Evolutionary conservation across 1,284 basidiomycete genomes (phyloP).

Genomic region (Rhodotorula sp.): DNA sequence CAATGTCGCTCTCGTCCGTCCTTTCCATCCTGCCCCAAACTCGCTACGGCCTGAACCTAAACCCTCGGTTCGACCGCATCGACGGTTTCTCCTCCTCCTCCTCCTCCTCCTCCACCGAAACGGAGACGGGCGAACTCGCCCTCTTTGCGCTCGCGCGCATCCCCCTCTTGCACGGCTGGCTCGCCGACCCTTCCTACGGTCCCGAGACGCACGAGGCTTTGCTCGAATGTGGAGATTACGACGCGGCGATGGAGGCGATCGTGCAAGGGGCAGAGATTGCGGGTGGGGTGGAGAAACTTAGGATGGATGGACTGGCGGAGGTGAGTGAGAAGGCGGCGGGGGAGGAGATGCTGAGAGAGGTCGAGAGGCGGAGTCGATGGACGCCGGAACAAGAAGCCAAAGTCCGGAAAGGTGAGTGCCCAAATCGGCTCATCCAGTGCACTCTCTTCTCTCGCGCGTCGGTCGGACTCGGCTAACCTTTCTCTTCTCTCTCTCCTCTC

Average conservation of each 20-base stretch:
- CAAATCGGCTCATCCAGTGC: too few species aligned
- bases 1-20: constrained; percentile 66
- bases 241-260: constrained; percentile 64
- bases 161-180: constrained; percentile 82
- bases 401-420: constrained; percentile 62
- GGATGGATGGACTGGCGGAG: constrained; percentile 18
- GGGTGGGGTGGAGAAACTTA: constrained; percentile 53
- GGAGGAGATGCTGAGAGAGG: constrained; percentile 29
- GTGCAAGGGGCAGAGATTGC: constrained; percentile 72
- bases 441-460: too few species aligned
- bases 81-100: constrained; percentile 61
- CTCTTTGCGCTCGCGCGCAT: constrained; percentile 80
- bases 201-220: constrained; percentile 59
- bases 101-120: constrained; percentile 40
- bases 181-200: constrained; percentile 61
- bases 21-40: constrained; percentile 78
- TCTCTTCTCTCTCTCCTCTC: not conserved
- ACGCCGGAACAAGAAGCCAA: constrained; percentile 59
- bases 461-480: too few species aligned
- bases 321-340: constrained; percentile 26
- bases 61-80: constrained; percentile 69
- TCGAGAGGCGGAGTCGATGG: constrained; percentile 45
- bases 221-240: constrained; percentile 54
- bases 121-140: constrained; percentile 60
- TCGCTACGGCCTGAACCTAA: constrained; percentile 75